These are phyloP conservation scores for Climacium dendroides DNA, from an alignment of 225 moss, liverwort and hornwort species.

Conservation along the genomic window DNA sequence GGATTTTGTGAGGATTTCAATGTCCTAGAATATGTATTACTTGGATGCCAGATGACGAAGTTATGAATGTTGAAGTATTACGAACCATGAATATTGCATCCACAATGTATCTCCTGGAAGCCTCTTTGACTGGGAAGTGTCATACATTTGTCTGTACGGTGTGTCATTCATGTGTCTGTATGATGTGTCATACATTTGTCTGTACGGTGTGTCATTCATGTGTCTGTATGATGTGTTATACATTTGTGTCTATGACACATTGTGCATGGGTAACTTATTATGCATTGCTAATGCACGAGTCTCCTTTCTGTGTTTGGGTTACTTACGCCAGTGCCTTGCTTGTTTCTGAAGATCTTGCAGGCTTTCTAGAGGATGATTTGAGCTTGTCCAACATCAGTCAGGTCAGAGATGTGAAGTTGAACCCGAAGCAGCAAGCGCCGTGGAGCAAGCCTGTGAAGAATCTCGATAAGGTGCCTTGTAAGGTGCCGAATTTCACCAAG, in stretches of 20 bases:
- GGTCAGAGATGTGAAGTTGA: constrained; percentile 13
- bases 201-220: not conserved
- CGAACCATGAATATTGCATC: not conserved
- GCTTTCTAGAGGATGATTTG: constrained; percentile 1
- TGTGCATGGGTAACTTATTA: not conserved
- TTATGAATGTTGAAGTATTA: not conserved
- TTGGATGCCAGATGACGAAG: not conserved
- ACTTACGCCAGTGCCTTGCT: not conserved
- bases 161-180: not conserved
- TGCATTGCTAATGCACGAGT: not conserved
- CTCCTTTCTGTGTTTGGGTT: not conserved
- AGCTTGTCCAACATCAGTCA: constrained; percentile 3
- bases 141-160: not conserved
- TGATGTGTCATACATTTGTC: not conserved
- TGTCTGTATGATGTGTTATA: not conserved
- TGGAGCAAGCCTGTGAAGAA: constrained; percentile 42
- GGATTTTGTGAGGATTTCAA: not conserved
- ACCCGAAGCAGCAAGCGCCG: constrained; percentile 1
- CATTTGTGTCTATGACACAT: not conserved
- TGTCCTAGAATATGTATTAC: not conserved
- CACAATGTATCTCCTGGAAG: not conserved
- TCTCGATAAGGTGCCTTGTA: constrained; percentile 44
- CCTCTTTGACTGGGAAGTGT: not conserved
- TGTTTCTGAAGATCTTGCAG: not conserved
- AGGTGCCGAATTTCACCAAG: constrained; percentile 19